Conservation (phyloP, 768 basidiomycete species). For the Gloeostereum incarnatum region DNA sequence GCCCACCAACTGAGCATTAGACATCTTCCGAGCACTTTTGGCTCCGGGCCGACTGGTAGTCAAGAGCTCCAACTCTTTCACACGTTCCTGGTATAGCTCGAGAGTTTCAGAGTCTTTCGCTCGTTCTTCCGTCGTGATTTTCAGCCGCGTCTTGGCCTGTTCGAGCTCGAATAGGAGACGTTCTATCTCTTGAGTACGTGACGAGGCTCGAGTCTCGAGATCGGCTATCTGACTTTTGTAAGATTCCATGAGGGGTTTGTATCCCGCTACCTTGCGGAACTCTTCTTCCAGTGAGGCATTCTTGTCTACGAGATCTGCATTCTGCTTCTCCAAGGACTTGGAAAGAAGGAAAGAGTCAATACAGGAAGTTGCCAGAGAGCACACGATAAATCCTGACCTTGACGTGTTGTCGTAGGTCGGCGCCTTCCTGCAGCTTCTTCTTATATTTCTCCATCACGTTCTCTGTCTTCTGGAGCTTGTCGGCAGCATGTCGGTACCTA, state of each 20-base stretch:
- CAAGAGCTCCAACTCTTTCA: constrained; percentile 76
- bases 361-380: no score
- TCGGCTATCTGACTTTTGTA: constrained; percentile 83
- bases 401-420: constrained; percentile 79
- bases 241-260: constrained; percentile 85
- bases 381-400: constrained; percentile 53
- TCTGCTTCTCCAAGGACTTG: constrained; percentile 87
- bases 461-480: constrained; percentile 88
- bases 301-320: constrained; percentile 84
- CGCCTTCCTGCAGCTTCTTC: constrained; percentile 94
- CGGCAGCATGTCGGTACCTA: constrained; percentile 88
- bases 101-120: constrained; percentile 76
- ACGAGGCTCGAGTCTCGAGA: constrained; percentile 63
- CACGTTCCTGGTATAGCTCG: constrained; percentile 84
- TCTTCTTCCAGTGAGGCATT: constrained; percentile 92
- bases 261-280: constrained; percentile 75
- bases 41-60: constrained; percentile 17
- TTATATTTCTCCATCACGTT: constrained; percentile 99
- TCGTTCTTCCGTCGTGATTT: constrained; percentile 60
- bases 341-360: constrained; percentile 1
- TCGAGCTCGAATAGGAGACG: constrained; percentile 69
- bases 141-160: constrained; percentile 60
- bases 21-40: constrained; percentile 7
- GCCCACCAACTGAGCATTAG: constrained; percentile 10
- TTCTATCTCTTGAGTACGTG: constrained; percentile 63